phyloP scores from a whole-genome alignment of 2,329 filamentous ascomycete species.

The Phialocephala sp. region DNA sequence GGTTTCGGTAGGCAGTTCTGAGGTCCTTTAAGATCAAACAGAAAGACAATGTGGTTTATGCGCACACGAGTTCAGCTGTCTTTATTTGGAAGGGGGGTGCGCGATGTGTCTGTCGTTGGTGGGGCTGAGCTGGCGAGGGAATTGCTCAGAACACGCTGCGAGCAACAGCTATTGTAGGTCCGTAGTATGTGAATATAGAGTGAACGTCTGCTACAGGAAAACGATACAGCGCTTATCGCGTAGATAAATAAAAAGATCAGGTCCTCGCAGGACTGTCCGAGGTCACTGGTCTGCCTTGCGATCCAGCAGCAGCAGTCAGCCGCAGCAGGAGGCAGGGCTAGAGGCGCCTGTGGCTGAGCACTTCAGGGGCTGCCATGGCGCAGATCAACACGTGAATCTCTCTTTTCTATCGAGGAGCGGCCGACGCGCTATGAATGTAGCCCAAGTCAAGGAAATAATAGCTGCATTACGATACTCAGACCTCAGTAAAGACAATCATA shows the following conservation, averaged over 20 bases:
- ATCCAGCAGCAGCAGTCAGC: constrained; percentile 14
- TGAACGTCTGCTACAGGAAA: background rate
- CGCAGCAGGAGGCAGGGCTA: constrained; percentile 16
- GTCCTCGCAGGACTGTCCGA: background rate
- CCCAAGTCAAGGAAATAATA: background rate
- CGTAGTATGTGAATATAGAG: background rate
- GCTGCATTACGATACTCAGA: background rate
- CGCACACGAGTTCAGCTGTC: constrained; percentile 1
- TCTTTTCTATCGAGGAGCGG: background rate
- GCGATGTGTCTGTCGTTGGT: constrained; percentile 21
- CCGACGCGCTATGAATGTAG: background rate
- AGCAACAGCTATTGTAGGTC: background rate
- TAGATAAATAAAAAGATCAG: background rate
- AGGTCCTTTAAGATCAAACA: constrained; percentile 6
- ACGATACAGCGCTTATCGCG: background rate
- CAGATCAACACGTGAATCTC: constrained; percentile 14
- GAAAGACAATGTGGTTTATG: constrained; percentile 4
- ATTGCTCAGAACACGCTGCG: background rate
- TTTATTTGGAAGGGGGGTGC: constrained; percentile 13
- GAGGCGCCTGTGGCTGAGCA: constrained; percentile 19
- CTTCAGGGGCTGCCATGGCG: constrained; percentile 11
- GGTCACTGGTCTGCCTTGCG: constrained; percentile 16
- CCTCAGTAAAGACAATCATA: background rate
- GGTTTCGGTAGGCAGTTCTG: constrained; percentile 7
- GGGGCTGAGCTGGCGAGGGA: constrained; percentile 23